Evolutionary conservation across 306 rosid species (phyloP).

Genomic region (Glycine soja): DNA sequence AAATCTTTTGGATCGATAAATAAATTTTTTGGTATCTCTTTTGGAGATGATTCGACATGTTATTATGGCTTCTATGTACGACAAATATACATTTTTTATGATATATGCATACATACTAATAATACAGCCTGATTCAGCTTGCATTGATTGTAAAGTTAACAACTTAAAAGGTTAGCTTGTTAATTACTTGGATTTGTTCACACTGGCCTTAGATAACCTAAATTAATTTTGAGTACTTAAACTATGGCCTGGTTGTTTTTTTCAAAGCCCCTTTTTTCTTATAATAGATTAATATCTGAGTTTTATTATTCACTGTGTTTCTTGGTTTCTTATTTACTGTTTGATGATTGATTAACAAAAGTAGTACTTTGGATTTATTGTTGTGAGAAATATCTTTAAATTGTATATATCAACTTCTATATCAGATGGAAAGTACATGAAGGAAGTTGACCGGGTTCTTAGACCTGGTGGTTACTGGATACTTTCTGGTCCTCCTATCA

Average conservation of each 20-base stretch:
- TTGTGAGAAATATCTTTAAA: not conserved
- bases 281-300: conserved; percentile 1
- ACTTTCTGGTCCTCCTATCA: conserved; percentile 84
- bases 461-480: conserved; percentile 93
- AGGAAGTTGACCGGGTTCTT: conserved; percentile 90
- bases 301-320: conserved; percentile 2
- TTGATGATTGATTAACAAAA: conserved; percentile 12
- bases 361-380: conserved; percentile 16
- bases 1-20: too few species aligned
- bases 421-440: conserved; percentile 83
- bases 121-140: too few species aligned
- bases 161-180: too few species aligned
- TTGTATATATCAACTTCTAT: conserved; percentile 31
- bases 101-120: too few species aligned
- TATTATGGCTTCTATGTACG: too few species aligned
- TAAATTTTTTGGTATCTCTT: not conserved
- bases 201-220: not conserved
- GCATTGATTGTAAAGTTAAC: too few species aligned
- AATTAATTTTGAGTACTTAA: conserved; percentile 27
- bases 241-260: not conserved
- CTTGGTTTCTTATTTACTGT: conserved; percentile 33
- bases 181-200: too few species aligned
- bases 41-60: not conserved
- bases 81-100: too few species aligned
- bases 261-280: not conserved